Base-by-base conservation (phyloP, 2,329 filamentous ascomycete genomes). In the Lachnellula occidentalis region DNA sequence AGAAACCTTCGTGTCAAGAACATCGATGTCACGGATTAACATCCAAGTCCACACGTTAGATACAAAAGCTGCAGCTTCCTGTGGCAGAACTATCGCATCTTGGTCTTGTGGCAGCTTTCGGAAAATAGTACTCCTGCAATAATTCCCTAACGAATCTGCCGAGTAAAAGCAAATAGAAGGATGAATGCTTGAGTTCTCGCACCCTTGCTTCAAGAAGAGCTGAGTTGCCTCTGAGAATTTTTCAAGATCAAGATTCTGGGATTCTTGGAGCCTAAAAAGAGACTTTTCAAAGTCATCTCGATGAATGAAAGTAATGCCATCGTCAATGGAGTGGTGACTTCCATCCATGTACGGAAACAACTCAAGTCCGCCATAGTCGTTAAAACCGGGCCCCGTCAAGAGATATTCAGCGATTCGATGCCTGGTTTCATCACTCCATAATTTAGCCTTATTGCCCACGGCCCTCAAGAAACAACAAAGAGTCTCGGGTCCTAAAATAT, bases 281-380 rank as follows among this genome's bases (percentile, higher is more conserved):
- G 51, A 27, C 24, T 56, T 49, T 31, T 66, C 63, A 19, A 53
- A 21, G 3, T 54, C 51, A 48, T 65, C 50, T 12, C 59, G 58
- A 17, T 57, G 56, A 21, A 64, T 47, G 57, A 54, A 62, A 6
- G 50, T 49, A 46, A 19, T 5, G 27, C 53, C 27, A 2, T 45
- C 24, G 34, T 50, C 37, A 8, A 66, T 47, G 7, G 60, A 58
- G 4, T 60, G 54, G 36, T 61, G 61, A 2, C 7, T 45, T 1
- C 58, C 60, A 59, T 64, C 61, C 48, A 62, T 50, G 21, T 63
- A 66, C 3, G 58, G 61, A 52, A 64, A 63, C 12, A 65, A 42
- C 21, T 51, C 50, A 27, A 65, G 50, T n/a, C 22, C 24, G 37
- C 36, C 56, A 31, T 58, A 58, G 11, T 57, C 49, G 3, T 31